Percentiles rank a stretch among this genome's conserved stretches.
These are phyloP conservation scores for Malassezia psittaci DNA, from an alignment of 1,284 basidiomycete species.

Conservation along the genomic window DNA sequence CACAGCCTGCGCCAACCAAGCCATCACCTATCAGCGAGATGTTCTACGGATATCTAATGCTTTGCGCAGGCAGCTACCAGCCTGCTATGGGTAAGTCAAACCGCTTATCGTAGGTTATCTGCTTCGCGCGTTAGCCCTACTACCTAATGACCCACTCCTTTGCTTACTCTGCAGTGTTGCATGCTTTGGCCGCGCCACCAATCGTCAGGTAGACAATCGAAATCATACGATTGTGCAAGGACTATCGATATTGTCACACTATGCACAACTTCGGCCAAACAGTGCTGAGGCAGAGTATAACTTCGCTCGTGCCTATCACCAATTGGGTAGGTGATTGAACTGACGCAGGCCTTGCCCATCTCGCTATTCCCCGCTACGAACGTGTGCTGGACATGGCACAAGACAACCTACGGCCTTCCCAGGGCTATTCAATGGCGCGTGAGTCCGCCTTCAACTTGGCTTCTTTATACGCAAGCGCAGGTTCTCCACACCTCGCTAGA, in stretches of 20 bases:
- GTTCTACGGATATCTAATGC: constrained; percentile 77
- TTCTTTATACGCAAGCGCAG: constrained; percentile 29
- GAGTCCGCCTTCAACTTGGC: constrained; percentile 42
- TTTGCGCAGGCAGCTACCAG: constrained; percentile 75
- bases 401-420: not conserved
- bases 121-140: constrained; percentile 72
- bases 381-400: constrained; percentile 22
- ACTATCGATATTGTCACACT: constrained; percentile 23
- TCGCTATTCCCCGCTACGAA: constrained; percentile 35
- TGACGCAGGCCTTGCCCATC: constrained; percentile 23
- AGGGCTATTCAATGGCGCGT: constrained; percentile 20
- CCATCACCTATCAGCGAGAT: constrained; percentile 58
- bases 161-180: constrained; percentile 71
- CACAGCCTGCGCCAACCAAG: constrained; percentile 18
- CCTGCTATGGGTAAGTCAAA: constrained; percentile 68
- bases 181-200: constrained; percentile 77
- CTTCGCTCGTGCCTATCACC: constrained; percentile 78
- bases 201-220: constrained; percentile 84
- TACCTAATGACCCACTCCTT: constrained; percentile 70
- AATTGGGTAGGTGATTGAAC: constrained; percentile 51
- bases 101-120: constrained; percentile 61
- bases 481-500: constrained; percentile 19
- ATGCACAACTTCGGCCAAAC: constrained; percentile 12
- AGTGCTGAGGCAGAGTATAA: constrained; percentile 71
- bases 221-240: constrained; percentile 55